These are phyloP conservation scores for Alternaria novae-zelandiae DNA, from an alignment of 2,329 filamentous ascomycete genomes.

Conservation along the genomic window DNA sequence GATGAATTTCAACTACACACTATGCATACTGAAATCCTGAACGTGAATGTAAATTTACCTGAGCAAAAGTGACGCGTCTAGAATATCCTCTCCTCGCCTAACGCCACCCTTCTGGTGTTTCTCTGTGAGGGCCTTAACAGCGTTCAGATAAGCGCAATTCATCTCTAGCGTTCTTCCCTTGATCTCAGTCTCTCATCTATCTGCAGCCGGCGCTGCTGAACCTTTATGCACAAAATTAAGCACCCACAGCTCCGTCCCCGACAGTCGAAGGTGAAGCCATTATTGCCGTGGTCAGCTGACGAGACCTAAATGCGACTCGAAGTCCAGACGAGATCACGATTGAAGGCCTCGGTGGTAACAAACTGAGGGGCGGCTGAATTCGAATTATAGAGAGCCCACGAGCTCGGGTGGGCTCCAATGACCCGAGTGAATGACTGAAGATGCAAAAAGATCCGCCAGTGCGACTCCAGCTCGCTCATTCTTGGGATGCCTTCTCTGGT, in stretches of 20 bases:
- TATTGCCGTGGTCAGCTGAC: not conserved
- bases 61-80: not conserved
- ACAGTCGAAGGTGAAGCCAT: not conserved
- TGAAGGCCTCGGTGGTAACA: not conserved
- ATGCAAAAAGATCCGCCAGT: not conserved
- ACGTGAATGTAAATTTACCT: not conserved
- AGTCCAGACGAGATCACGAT: fast-evolving
- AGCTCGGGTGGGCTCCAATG: not conserved
- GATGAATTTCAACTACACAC: not conserved
- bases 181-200: fast-evolving
- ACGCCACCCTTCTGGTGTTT: not conserved
- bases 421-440: not conserved
- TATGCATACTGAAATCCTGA: not conserved
- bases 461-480: no score
- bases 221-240: fast-evolving
- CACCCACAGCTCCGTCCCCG: not conserved
- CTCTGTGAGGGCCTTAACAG: not conserved
- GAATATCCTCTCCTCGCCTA: not conserved
- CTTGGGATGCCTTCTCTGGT: not conserved
- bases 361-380: not conserved
- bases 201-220: not conserved
- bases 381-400: not conserved
- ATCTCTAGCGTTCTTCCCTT: not conserved
- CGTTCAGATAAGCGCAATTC: not conserved
- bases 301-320: not conserved